Percentiles rank a stretch among this genome's conserved stretches.
Conservation (phyloP, 2,329 filamentous ascomycete species). For the Chalara sp. region DNA sequence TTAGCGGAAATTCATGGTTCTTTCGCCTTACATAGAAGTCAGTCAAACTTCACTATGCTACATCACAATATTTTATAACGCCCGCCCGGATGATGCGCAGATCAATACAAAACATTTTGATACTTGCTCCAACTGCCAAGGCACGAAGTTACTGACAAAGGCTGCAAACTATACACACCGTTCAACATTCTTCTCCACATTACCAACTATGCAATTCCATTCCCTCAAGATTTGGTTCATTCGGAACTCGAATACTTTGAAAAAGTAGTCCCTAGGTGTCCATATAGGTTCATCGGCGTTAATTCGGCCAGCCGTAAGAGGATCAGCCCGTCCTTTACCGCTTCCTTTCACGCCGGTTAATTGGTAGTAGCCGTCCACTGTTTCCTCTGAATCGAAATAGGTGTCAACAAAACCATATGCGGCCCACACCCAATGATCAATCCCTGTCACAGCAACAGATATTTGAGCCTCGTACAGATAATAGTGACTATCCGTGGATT, state of each 20-base stretch:
- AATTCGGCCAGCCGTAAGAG: slow-evolving; percentile 4
- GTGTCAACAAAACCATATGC: slow-evolving; percentile 7
- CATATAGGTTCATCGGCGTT: slow-evolving; percentile 4
- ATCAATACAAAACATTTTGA: too few species aligned
- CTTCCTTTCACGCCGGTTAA: background rate
- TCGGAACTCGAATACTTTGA: slow-evolving; percentile 7
- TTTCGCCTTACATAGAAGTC: background rate
- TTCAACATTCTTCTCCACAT: slow-evolving; percentile 2
- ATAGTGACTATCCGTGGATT: background rate
- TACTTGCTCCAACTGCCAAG: too few species aligned
- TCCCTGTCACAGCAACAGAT: slow-evolving; percentile 7
- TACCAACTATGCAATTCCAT: slow-evolving; percentile 4
- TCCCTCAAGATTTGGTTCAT: slow-evolving; percentile 4
- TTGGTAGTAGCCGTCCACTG: slow-evolving; percentile 2
- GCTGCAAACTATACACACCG: slow-evolving; percentile 1
- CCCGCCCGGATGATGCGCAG: too few species aligned
- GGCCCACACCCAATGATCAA: slow-evolving; percentile 5
- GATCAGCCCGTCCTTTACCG: slow-evolving; percentile 3
- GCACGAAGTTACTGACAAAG: too few species aligned
- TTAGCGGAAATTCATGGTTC: background rate
- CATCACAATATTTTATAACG: background rate
- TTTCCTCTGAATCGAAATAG: slow-evolving; percentile 7
- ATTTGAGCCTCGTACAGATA: slow-evolving; percentile 7
- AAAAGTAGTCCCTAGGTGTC: slow-evolving; percentile 9
- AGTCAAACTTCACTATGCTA: background rate